Evolutionary conservation across 2,329 filamentous ascomycete genomes (phyloP), one percentile per base, ranked within the genome.

Genomic region (Neonectria magnoliae): DNA sequence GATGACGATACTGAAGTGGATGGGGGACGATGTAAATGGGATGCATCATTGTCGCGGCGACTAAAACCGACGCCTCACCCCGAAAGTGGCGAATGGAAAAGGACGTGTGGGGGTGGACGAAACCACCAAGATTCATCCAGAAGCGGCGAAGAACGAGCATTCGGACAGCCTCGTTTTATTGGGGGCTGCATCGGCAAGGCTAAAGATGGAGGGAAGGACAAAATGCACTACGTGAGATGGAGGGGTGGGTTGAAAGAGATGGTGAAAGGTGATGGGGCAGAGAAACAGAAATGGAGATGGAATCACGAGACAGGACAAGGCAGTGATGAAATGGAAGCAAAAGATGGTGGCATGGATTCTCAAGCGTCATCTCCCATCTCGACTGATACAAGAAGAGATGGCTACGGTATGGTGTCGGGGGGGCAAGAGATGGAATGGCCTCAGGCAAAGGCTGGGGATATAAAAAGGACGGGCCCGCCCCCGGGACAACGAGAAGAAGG

Each of bases 401-500:
- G 44, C 55, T 42, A 31, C 29, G 7, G 29, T 33, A 18, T n/a
- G 27, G 31, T 20, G 48, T 20, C 16, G 31, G 48, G 38, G 31
- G 59, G 50, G 41, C 25, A 33, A 27, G 48, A 29, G 57, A 50
- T 48, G 58, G 36, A 51, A 71, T 56, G 69, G 62, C 68, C 68
- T 73, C 71, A 65, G 71, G 57, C 64, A 38, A 64, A 51, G 48
- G 58, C 41, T 29, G 47, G 71, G 64, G 65, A 62, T 75, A 74
- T 74, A 74, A 71, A 74, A 74, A 59, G 71, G 67, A 68, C 67
- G 31, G 54, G 63, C 65, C 71, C 69, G 60, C 70, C 67, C 57
- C 60, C 45, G 42, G 55, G 52, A 62, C 60, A 62, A 56, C 62
- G 50, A 53, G 38, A 65, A 68, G 59, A 54, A 59, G 66, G 67